These are phyloP conservation scores for Alisma plantagoaquatica DNA, from an alignment of 106 monocot species.

Conservation along the genomic window DNA sequence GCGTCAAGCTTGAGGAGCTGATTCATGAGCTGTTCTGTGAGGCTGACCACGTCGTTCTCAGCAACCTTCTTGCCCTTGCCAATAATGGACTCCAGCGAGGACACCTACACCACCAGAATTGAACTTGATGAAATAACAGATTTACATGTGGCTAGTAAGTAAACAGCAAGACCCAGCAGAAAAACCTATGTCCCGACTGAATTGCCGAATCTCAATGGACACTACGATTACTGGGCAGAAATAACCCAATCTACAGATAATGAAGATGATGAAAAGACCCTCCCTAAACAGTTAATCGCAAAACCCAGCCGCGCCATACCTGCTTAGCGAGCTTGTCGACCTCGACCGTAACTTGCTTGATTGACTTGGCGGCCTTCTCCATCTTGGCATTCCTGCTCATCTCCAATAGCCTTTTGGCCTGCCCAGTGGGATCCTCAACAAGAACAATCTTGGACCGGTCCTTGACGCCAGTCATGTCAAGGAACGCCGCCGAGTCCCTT, in stretches of 20 bases:
- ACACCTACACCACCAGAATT: no score
- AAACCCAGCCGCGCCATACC: slow-evolving; percentile 12
- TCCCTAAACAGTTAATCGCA: not conserved
- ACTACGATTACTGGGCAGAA: no score
- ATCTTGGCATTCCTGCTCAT: slow-evolving; percentile 9
- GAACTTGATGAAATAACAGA: no score
- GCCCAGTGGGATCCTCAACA: slow-evolving; percentile 52
- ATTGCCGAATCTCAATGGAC: no score
- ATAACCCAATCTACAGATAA: no score
- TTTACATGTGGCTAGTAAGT: no score
- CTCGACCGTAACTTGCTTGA: slow-evolving; percentile 40
- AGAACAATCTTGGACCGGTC: slow-evolving; percentile 60
- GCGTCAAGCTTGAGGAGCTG: slow-evolving; percentile 74
- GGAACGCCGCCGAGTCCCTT: slow-evolving; percentile 38
- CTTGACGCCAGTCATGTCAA: slow-evolving; percentile 64
- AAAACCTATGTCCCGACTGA: no score
- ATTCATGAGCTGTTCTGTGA: slow-evolving; percentile 80
- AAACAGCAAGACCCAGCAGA: no score
- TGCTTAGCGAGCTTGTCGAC: slow-evolving; percentile 70
- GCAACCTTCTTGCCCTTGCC: slow-evolving; percentile 57
- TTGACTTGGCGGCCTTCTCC: slow-evolving; percentile 51
- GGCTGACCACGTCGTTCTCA: slow-evolving; percentile 50
- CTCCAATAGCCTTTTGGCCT: slow-evolving; percentile 71
- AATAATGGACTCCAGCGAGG: slow-evolving; percentile 37
- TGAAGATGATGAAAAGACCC: no score